Base-by-base conservation (phyloP, 2,329 filamentous ascomycete genomes). In the Ambrosiella cleistominuta region DNA sequence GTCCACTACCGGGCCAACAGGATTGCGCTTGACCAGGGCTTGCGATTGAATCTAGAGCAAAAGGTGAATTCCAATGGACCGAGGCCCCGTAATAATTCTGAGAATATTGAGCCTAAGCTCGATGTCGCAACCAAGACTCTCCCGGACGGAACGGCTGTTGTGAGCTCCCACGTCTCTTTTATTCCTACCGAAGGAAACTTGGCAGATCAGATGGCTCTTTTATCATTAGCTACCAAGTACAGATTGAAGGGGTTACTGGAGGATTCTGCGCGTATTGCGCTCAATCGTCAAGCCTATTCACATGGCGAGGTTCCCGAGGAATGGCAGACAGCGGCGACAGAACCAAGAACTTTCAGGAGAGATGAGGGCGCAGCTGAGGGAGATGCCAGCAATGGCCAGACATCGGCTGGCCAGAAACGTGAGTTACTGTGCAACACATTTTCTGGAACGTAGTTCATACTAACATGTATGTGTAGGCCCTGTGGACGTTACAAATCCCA, bases 181-280 rank as follows among this genome's bases (percentile, higher is more conserved):
- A 79, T 94, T 42, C 79, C 93, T 0, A 81, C 85, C 40, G 85
- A 89, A 49, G 81, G 86, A 1, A 82, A 79, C 57, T 73, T 95
- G 39, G 84, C 86, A 12, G 89, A 95, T 61, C 86, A 96, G 63
- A 71, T 96, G 50, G 85, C 87, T 35, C 74, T 96, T 13, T 68
- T 96, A 60, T 93, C 88, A 5, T 77, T 96, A 59, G 86, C 87
- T 15, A 83, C 88, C 8, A 88, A 91, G 66, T 85, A 94, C 64
- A 79, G 88, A 36, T 64, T 96, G 42, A 78, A 86, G 57, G 80
- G 82, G 11, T 70, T 96, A 37, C 66, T 96, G 2, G 85, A 90
- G 65, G 89, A 95, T 64, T 82, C 88, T 9, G 79, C 82, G 57
- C 76, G 77, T 8, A 71, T 95, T 51, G 80, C 88, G 2, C 76